Evolutionary conservation across 176 grass and related monocot species (phyloP), one percentile per base, ranked within the genome.

Genomic region (Carex pumila): DNA sequence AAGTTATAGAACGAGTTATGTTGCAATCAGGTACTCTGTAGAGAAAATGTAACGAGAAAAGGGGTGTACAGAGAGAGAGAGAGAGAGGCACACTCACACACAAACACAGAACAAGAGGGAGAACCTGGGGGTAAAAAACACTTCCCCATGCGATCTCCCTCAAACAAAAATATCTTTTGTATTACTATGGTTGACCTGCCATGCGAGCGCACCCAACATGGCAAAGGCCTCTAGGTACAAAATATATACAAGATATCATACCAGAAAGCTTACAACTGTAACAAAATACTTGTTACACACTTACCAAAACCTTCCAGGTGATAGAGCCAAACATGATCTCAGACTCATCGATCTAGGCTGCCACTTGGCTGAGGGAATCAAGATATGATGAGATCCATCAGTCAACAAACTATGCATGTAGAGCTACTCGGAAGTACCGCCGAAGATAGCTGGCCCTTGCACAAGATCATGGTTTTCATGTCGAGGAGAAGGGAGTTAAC

Each of bases 121-220:
- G 83, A 76, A 85, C 68, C 83, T 49, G 66, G 69, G 69, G 83
- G 10, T 59, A 60, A 72, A 77, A 85, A 62, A 43, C 3, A 10
- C 1, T 37, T 85, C 57, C 71, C 83, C 83, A 65, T 85, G 83
- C 83, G 83, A 75, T 85, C 83, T 85, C 65, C 83, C 66, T 53
- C 83, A 7, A 76, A 85, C 53, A 62, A 59, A 75, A 77, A 18
- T 39, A 63, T 7, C 5, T 39, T 55, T 54, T 78, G 66, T 86
- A 80, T 86, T 86, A 86, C 50, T 86, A 37, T 15, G 12, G 37
- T 12, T 68, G 84, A 79, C 61, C 84, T 59, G 84, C 55, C 84
- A 81, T 79, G 74, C 83, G 83, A 85, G 83, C 83, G 65, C 83
- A 85, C 83, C 83, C 83, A 18, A 77, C 83, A 85, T 85, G 83